Evolutionary conservation across 306 rosid species (phyloP).

Genomic region (Glycine soja): DNA sequence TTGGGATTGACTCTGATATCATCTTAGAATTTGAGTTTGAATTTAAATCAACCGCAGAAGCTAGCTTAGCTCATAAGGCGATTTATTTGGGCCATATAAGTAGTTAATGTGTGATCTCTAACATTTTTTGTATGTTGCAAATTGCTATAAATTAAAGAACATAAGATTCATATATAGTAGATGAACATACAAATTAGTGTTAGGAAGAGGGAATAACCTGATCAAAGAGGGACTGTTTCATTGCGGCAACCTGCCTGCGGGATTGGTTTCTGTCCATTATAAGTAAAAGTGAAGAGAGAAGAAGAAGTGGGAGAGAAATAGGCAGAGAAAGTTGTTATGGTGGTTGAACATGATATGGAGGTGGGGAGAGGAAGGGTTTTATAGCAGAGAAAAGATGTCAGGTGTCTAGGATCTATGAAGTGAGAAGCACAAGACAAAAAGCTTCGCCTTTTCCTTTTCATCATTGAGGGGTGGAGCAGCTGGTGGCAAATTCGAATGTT

Average conservation of each 20-base stretch:
- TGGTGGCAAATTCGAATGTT: constrained; percentile 36
- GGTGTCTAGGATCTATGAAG: constrained; percentile 38
- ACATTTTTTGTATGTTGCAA: too few species aligned
- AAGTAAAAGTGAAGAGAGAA: constrained; percentile 6
- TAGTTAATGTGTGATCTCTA: too few species aligned
- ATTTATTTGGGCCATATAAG: too few species aligned
- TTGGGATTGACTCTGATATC: too few species aligned
- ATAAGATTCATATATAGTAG: neutral
- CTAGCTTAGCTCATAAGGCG: too few species aligned
- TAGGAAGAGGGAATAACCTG: constrained; percentile 59
- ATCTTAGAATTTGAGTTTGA: too few species aligned
- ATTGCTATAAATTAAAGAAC: too few species aligned
- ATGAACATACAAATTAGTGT: neutral
- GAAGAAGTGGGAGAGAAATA: too few species aligned
- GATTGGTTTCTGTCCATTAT: constrained; percentile 67
- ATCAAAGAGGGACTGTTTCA: constrained; percentile 83
- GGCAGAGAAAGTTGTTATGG: neutral
- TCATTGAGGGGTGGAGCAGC: constrained; percentile 22
- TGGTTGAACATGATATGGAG: constrained; percentile 35
- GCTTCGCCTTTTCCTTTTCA: too few species aligned
- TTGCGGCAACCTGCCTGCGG: constrained; percentile 58
- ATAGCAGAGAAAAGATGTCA: constrained; percentile 41
- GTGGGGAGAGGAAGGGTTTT: constrained; percentile 44
- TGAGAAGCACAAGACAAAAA: constrained; percentile 42
- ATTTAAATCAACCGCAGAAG: too few species aligned